Conservation (phyloP, 1,139 yeast genomes). For the Saccharomycopsis hybrid region DNA sequence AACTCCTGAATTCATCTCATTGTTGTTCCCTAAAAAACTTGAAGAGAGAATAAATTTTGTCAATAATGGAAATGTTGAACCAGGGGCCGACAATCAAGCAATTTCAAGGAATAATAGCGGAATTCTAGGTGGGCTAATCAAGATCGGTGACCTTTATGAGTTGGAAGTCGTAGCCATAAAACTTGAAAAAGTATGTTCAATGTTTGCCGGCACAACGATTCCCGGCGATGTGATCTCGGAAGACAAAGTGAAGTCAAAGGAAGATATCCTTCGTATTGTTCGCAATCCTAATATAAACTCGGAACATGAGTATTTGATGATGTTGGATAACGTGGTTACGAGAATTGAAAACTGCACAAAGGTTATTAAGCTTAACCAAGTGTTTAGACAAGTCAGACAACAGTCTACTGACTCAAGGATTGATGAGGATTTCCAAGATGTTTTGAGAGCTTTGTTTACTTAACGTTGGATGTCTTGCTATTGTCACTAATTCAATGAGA, state of each 20-base stretch:
- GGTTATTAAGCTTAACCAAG: constrained; percentile 3
- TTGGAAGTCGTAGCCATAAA: constrained; percentile 37
- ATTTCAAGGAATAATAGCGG: constrained; percentile 15
- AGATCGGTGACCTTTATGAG: constrained; percentile 37
- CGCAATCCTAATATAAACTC: constrained; percentile 27
- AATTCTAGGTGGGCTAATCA: constrained; percentile 34
- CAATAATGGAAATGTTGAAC: neutral
- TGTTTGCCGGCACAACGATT: constrained; percentile 30
- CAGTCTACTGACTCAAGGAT: too few species aligned
- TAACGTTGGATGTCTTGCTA: too few species aligned
- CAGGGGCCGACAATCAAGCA: neutral
- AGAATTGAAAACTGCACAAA: constrained; percentile 44
- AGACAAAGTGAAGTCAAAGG: constrained; percentile 28
- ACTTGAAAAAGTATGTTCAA: constrained; percentile 37
- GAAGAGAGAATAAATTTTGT: constrained; percentile 42
- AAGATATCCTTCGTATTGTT: constrained; percentile 19
- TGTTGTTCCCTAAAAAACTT: constrained; percentile 66
- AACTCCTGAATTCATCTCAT: constrained; percentile 81
- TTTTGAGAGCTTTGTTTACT: too few species aligned
- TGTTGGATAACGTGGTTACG: constrained; percentile 57
- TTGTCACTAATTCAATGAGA: too few species aligned
- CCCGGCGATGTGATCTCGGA: constrained; percentile 28
- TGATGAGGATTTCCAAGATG: too few species aligned
- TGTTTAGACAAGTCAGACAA: too few species aligned
- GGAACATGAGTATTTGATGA: constrained; percentile 33